Evolutionary conservation across 1,139 yeast species (phyloP).

Genomic region (Tardiomyces digboiensis): DNA sequence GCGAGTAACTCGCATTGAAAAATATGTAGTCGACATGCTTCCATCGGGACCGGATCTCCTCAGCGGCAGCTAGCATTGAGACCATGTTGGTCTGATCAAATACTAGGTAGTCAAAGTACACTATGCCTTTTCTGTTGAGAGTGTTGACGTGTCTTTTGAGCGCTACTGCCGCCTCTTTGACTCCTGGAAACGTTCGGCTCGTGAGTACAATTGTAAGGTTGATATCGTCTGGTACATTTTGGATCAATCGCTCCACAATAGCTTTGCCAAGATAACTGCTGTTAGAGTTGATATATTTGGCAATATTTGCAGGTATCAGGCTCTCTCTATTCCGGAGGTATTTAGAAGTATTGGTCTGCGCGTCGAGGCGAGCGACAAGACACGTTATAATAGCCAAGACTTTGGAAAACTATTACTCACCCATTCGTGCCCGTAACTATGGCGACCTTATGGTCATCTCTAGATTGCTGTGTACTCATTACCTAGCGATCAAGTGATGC

Average conservation of each 20-base stretch:
- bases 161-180: conserved; percentile 57
- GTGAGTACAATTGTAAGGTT: conserved; percentile 76
- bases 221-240: conserved; percentile 40
- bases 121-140: conserved; percentile 31
- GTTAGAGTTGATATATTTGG: conserved; percentile 25
- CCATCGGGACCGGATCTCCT: conserved; percentile 59
- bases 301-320: no score
- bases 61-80: conserved; percentile 63
- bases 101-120: conserved; percentile 79
- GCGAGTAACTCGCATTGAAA: conserved; percentile 87
- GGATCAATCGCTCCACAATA: conserved; percentile 70
- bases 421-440: conserved; percentile 50
- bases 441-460: conserved; percentile 9
- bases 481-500: no score
- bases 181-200: conserved; percentile 80
- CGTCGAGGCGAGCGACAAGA: no score
- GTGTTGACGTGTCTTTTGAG: conserved; percentile 44
- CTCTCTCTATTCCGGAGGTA: no score
- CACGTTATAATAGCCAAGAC: no score
- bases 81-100: conserved; percentile 92
- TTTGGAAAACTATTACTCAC: no score
- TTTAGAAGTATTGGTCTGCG: no score
- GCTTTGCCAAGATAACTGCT: conserved; percentile 72
- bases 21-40: conserved; percentile 64
- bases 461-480: not conserved